Evolutionary conservation across 2,329 filamentous ascomycete genomes (phyloP), one percentile per base, ranked within the genome.

Genomic region (Clonostachys byssicola): DNA sequence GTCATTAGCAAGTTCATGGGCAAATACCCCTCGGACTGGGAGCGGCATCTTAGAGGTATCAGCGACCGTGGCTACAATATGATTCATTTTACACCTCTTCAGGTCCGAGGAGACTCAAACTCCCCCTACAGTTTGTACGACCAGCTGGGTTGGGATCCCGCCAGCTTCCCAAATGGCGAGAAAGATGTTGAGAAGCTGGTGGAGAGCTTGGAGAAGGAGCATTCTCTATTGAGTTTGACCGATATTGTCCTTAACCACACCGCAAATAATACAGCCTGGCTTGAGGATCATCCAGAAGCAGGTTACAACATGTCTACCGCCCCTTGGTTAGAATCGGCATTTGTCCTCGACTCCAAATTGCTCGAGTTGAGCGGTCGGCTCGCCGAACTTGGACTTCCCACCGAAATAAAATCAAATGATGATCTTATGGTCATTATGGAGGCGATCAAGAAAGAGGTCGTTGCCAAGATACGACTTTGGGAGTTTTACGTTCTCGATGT

Each of bases 181-280:
- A 71, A 83, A 49, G 92, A 97, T 63, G 77, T 97, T 47, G 75
- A 84, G 49, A 77, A 81, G 42, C 75, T 99, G 74, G 82, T 95
- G 16, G 68, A 81, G 40, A 91, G 81, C 61, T 86, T 99, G 77
- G 89, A 96, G 66, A 77, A 85, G 45, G 85, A 95, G 45, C 85
- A 95, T 65, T 88, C 88, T 3, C 73, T 99, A 46, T 75, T 99
- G 48, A 90, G 89, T 51, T 70, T 99, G 71, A 96, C 92, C 1
- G 94, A 99, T 64, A 92, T 99, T 51, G 95, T 99, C 41, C 91
- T 94, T 75, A 99, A 99, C 61, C 94, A 99, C 70, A 99, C 94
- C 5, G 92, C 94, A 7, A 82, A 96, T 72, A 97, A 97, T 69
- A 95, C 88, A 67, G 81, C 86, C 58, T 99, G 94, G 94, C 78